Evolutionary conservation across 2,329 filamentous ascomycete species (phyloP).

Genomic region (Aspergillus sp.): DNA sequence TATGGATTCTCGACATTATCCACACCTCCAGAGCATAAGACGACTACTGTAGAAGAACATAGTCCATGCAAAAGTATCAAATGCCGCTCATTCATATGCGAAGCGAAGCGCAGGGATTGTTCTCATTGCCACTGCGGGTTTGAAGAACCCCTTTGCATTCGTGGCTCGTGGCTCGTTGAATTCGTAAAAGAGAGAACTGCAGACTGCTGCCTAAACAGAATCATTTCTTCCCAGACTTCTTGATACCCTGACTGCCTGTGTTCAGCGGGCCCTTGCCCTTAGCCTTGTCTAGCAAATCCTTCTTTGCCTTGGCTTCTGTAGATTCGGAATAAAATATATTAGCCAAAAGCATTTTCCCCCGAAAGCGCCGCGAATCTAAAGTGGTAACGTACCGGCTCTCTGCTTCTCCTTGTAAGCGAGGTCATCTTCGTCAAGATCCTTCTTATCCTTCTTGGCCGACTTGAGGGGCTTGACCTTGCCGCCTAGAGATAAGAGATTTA

Average conservation of each 20-base stretch:
- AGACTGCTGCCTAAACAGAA: slow-evolving; percentile 1
- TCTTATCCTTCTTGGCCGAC: slow-evolving; percentile 79
- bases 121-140: slow-evolving; percentile 14
- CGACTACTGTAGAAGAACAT: slow-evolving; percentile 4
- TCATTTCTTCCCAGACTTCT: slow-evolving; percentile 98
- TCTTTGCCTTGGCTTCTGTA: slow-evolving; percentile 78
- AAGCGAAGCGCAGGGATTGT: slow-evolving; percentile 11
- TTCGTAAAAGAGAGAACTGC: slow-evolving; percentile 16
- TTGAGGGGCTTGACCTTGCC: slow-evolving; percentile 85
- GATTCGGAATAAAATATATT: not conserved
- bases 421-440: slow-evolving; percentile 86
- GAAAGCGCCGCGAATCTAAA: not conserved
- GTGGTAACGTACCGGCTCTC: slow-evolving; percentile 68
- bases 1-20: not conserved
- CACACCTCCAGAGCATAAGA: slow-evolving; percentile 1
- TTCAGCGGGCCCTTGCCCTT: slow-evolving; percentile 87
- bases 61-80: slow-evolving; percentile 4
- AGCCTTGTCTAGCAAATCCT: slow-evolving; percentile 78
- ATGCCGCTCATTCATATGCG: slow-evolving; percentile 10
- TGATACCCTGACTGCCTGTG: slow-evolving; percentile 83
- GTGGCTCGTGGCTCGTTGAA: slow-evolving; percentile 25
- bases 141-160: slow-evolving; percentile 10
- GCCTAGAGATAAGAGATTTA: slow-evolving; percentile 49
- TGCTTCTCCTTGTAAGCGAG: slow-evolving; percentile 80
- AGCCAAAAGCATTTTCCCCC: not conserved